A percentile compares a stretch with the other conserved stretches of the same genome.
Conservation (phyloP, 345 rosid species). For the Eucalyptus pauciflora region DNA sequence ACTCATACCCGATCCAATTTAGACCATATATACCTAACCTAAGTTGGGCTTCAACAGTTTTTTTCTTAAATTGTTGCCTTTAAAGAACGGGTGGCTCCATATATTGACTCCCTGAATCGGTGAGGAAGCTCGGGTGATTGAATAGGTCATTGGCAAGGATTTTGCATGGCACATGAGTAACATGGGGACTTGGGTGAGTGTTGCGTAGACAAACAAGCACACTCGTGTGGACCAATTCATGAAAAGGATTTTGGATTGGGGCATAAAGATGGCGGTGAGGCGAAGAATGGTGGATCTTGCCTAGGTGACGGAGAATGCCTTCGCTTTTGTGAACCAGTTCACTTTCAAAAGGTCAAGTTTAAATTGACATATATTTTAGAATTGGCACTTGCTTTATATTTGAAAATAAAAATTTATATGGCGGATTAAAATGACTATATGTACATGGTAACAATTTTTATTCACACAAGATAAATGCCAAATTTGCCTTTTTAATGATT, state of each 20-base stretch:
- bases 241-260: neutral
- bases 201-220: neutral
- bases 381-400: neutral
- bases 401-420: neutral
- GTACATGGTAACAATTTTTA: too few species aligned
- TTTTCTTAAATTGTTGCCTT: too few species aligned
- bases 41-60: neutral
- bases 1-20: rapidly evolving
- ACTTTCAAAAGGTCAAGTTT: neutral
- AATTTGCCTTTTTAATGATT: neutral
- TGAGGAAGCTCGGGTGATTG: neutral
- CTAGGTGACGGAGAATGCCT: neutral
- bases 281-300: neutral
- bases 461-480: neutral
- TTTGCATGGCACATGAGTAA: neutral
- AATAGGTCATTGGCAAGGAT: neutral
- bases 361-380: neutral
- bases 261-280: neutral
- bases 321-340: neutral
- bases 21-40: neutral
- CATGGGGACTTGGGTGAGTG: neutral
- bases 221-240: neutral
- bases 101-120: rapidly evolving
- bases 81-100: neutral
- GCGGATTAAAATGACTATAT: neutral